A percentile compares a stretch with the other conserved stretches of the same genome.
phyloP scores from a whole-genome alignment of 164 flowering plant species.

The Platanus orientalis region DNA sequence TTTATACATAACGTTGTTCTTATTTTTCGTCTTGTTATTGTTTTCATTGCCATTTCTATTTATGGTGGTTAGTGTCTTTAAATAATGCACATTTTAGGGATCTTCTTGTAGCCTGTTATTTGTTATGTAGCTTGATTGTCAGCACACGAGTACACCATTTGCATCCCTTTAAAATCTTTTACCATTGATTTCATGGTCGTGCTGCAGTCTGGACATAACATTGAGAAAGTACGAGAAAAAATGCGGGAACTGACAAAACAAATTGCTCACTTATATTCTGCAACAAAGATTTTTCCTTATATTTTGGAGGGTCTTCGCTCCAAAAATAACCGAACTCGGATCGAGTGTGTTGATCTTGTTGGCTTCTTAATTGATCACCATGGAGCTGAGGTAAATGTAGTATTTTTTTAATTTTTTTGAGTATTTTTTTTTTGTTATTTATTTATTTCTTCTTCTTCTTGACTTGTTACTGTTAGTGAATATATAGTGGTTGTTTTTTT shows the following conservation, averaged over 20 bases:
- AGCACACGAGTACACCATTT: too few relatives aligned
- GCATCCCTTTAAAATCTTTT: not conserved
- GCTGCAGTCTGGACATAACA: slow-evolving; percentile 94
- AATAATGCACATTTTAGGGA: too few relatives aligned
- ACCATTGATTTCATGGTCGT: slow-evolving; percentile 3
- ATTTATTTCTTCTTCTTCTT: not conserved
- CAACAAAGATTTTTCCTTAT: slow-evolving; percentile 72
- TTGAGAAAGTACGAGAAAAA: slow-evolving; percentile 91
- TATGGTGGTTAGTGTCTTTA: too few relatives aligned
- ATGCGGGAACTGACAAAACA: slow-evolving; percentile 86
- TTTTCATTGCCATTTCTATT: not conserved
- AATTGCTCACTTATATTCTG: slow-evolving; percentile 60
- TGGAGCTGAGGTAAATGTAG: slow-evolving; percentile 69
- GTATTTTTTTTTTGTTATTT: not conserved
- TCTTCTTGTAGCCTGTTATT: too few relatives aligned
- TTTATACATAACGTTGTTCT: too few relatives aligned
- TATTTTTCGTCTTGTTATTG: not conserved
- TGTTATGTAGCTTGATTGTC: too few relatives aligned
- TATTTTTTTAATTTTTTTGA: too few relatives aligned
- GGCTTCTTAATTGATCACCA: slow-evolving; percentile 80
- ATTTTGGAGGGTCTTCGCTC: slow-evolving; percentile 94
- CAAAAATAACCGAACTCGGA: slow-evolving; percentile 87
- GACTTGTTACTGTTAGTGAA: not conserved
- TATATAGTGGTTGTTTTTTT: not conserved
- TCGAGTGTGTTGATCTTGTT: slow-evolving; percentile 84